Evolutionary conservation across 495 filamentous ascomycete species (phyloP).

Genomic region (Xylaria telfairii): DNA sequence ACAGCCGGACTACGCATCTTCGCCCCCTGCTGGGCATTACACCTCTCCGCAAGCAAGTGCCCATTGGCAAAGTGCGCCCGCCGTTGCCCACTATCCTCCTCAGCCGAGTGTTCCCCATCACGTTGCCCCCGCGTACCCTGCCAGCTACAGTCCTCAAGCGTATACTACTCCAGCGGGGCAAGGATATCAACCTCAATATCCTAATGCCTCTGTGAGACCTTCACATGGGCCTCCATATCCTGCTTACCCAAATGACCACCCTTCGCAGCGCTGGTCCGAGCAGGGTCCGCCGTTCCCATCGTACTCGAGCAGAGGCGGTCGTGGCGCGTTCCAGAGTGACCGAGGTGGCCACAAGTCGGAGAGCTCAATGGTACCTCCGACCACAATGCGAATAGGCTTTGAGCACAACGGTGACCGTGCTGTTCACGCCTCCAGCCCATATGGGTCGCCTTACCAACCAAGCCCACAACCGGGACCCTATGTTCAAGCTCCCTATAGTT

Average conservation of each 20-base stretch:
- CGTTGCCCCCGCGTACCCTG: slow-evolving; percentile 55
- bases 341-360: slow-evolving; percentile 38
- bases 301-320: slow-evolving; percentile 38
- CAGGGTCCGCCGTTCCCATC: slow-evolving; percentile 32
- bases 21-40: slow-evolving; percentile 35
- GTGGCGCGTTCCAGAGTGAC: slow-evolving; percentile 39
- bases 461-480: slow-evolving; percentile 36
- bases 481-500: slow-evolving; percentile 43
- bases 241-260: slow-evolving; percentile 37
- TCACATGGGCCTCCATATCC: slow-evolving; percentile 42
- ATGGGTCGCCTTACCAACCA: slow-evolving; percentile 29
- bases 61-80: slow-evolving; percentile 44
- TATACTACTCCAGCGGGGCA: slow-evolving; percentile 46
- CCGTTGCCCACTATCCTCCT: slow-evolving; percentile 35
- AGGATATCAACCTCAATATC: slow-evolving; percentile 40
- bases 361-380: slow-evolving; percentile 33
- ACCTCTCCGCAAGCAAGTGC: slow-evolving; percentile 40
- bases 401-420: slow-evolving; percentile 31
- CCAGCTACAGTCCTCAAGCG: slow-evolving; percentile 58
- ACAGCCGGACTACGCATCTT: slow-evolving; percentile 32
- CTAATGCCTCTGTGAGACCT: slow-evolving; percentile 34
- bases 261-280: slow-evolving; percentile 43
- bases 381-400: slow-evolving; percentile 32
- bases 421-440: slow-evolving; percentile 4
- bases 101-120: slow-evolving; percentile 46